Percentiles rank a stretch among this genome's conserved stretches.
Conservation (phyloP, 805 yeast species). For the Ogataea sp. region DNA sequence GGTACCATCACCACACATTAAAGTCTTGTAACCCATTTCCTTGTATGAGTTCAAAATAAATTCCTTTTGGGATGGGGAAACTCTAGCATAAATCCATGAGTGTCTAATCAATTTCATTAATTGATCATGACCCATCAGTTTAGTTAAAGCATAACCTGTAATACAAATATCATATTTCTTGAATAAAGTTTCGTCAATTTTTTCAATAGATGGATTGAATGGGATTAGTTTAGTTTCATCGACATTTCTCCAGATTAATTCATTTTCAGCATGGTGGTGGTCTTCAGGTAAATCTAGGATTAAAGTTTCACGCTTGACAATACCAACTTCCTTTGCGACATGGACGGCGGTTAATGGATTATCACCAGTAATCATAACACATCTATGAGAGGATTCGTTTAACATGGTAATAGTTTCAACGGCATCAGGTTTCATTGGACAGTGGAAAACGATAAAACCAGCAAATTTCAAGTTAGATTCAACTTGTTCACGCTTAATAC, state of each 20-base stretch:
- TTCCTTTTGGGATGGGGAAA: constrained; percentile 94
- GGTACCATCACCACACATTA: constrained; percentile 99
- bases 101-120: constrained; percentile 69
- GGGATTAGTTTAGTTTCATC: constrained; percentile 68
- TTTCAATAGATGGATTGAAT: constrained; percentile 48
- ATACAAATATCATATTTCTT: constrained; percentile 76
- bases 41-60: constrained; percentile 77
- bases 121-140: constrained; percentile 59
- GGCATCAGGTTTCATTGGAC: constrained; percentile 94
- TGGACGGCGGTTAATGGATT: constrained; percentile 97
- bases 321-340: constrained; percentile 89
- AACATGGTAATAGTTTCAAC: constrained; percentile 84
- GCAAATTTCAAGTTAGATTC: constrained; percentile 74
- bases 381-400: constrained; percentile 91
- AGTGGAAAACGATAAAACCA: constrained; percentile 93
- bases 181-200: constrained; percentile 49
- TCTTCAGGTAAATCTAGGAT: constrained; percentile 82
- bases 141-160: constrained; percentile 82
- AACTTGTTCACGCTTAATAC: constrained; percentile 64
- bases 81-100: constrained; percentile 97
- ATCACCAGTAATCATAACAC: constrained; percentile 98
- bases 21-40: constrained; percentile 81
- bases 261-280: constrained; percentile 42
- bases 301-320: constrained; percentile 75
- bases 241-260: constrained; percentile 78